Evolutionary conservation across 2,329 filamentous ascomycete species (phyloP).

Genomic region (Colletotrichum simmondsii): DNA sequence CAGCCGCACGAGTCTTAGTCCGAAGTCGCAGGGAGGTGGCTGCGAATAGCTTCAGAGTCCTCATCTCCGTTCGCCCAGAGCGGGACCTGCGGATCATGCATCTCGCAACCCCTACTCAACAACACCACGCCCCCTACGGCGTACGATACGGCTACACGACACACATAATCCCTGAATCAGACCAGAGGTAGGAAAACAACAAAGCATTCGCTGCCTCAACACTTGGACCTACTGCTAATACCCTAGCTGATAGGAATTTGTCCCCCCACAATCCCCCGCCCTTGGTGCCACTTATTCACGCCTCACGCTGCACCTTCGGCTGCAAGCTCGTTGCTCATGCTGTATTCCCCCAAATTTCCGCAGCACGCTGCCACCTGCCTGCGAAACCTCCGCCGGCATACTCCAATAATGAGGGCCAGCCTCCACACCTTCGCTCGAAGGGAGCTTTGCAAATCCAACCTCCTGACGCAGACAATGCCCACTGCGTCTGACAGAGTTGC

Average conservation of each 20-base stretch:
- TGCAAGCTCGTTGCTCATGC: not conserved
- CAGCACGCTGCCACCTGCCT: not conserved
- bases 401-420: constrained; percentile 5
- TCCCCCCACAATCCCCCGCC: constrained; percentile 15
- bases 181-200: not conserved
- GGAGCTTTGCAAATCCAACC: constrained; percentile 21
- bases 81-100: constrained; percentile 33
- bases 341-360: not conserved
- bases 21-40: constrained; percentile 23
- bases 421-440: constrained; percentile 34
- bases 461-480: constrained; percentile 18
- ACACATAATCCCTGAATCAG: not conserved
- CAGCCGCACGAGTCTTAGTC: constrained; percentile 7
- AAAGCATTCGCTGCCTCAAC: not conserved
- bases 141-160: not conserved
- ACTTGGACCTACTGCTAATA: not conserved
- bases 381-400: not conserved
- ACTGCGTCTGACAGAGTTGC: constrained; percentile 12
- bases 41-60: constrained; percentile 30
- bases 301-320: not conserved
- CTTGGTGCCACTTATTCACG: not conserved
- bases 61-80: constrained; percentile 33
- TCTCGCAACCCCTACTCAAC: constrained; percentile 15
- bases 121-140: not conserved
- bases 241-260: not conserved